Evolutionary conservation across 805 yeast genomes (phyloP), one percentile per base, ranked within the genome.

Genomic region (Starmerella lactis-condensi): DNA sequence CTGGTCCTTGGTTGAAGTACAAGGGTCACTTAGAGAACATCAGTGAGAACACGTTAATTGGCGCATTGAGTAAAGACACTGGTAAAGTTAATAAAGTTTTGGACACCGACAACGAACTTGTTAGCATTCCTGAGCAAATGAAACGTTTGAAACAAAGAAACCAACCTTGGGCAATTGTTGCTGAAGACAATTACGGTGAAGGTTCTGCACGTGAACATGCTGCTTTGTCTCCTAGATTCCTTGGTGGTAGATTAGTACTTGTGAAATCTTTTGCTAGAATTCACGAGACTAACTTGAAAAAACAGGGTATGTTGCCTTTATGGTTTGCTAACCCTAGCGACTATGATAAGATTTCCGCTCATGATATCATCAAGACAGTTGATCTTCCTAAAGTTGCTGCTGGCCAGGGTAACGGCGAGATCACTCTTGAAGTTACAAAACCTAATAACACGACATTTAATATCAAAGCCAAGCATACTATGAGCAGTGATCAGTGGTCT

Each of bases 141-240:
- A 75, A 73, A 57, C 77, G 77, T 56, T 89, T 95, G 95, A 83
- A 85, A 54, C 61, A 70, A 31, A 89, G 79, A 38, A 45, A 57
- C 12, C 67, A 76, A 45, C 89, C 91, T 14, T 85, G 98, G 98
- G 66, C 72, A 43, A 95, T 89, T 27, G 75, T 89, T 41, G 96
- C 95, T 33, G 98, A 89, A 56, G 93, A 89, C 53, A 85, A 85
- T 58, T 89, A 85, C 51, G 98, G 98, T 59, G 98, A 85, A 62
- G 98, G 98, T 47, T 83, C 95, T 30, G 95, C 98, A 20, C 77
- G 98, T 67, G 98, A 85, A 56, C 98, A 85, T 50, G 98, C 98
- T 28, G 96, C 96, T 11, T 64, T 89, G 44, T 79, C 89, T 21
- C 98, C 96, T 34, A 69, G 91, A 57, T 89, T 78, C 62, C 65